Evolutionary conservation across 371 early-diverging fungal genomes (phyloP).

Genomic region (Mucor piriformis): DNA sequence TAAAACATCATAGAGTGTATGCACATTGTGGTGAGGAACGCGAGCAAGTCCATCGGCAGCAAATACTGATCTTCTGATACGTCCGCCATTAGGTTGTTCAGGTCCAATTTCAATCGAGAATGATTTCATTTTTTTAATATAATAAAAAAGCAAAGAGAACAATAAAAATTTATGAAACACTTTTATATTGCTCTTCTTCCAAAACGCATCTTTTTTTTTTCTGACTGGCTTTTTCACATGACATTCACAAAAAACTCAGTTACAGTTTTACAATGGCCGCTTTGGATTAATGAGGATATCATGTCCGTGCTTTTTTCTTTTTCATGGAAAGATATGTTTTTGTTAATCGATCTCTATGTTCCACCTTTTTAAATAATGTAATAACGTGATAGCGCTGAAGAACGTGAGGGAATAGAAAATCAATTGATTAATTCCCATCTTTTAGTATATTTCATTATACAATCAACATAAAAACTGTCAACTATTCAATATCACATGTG

Average conservation of each 20-base stretch:
- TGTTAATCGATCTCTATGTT: too few relatives aligned
- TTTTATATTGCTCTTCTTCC: not conserved
- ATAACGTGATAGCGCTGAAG: too few relatives aligned
- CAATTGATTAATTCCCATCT: too few relatives aligned
- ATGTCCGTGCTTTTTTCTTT: not conserved
- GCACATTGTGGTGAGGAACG: slow-evolving; percentile 53
- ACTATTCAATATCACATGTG: too few relatives aligned
- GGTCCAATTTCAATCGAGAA: slow-evolving; percentile 52
- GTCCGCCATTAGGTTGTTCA: slow-evolving; percentile 54
- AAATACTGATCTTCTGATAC: slow-evolving; percentile 51
- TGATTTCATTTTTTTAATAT: slow-evolving; percentile 26
- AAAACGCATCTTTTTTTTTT: not conserved
- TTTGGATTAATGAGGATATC: not conserved
- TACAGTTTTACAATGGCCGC: not conserved
- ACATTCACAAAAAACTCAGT: slow-evolving; percentile 4
- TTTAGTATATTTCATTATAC: too few relatives aligned
- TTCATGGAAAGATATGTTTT: not conserved
- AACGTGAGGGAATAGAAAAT: too few relatives aligned
- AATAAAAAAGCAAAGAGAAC: not conserved
- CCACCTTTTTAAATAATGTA: too few relatives aligned
- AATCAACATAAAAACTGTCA: too few relatives aligned
- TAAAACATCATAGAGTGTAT: slow-evolving; percentile 72
- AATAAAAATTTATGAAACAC: not conserved
- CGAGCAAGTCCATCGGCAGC: slow-evolving; percentile 54
- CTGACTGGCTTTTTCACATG: slow-evolving; percentile 4